phyloP scores from a whole-genome alignment of 2,329 filamentous ascomycete genomes.

The Fusarium torreyae region DNA sequence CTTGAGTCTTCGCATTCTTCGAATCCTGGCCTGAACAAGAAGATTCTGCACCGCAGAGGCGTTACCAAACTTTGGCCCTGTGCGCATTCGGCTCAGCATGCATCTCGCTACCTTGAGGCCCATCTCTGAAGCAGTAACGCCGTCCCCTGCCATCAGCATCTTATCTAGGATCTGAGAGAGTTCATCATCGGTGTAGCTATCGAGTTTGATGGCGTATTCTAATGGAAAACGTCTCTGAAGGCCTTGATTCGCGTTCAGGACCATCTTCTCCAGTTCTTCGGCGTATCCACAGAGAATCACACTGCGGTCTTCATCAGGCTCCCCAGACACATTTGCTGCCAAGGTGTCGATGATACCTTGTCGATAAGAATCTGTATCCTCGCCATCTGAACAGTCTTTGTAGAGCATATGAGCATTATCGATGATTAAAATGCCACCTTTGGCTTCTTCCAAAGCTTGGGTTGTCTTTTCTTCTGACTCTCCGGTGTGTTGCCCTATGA shows the following conservation, averaged over 20 bases:
- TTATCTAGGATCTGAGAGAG: not conserved
- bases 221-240: not conserved
- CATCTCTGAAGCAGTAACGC: not conserved
- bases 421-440: conserved; percentile 3
- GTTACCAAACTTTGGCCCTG: conserved; percentile 6
- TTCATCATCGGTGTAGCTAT: not conserved
- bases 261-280: not conserved
- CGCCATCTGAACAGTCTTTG: not conserved
- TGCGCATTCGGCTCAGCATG: not conserved
- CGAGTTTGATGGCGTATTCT: not conserved
- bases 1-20: not conserved
- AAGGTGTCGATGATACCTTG: conserved; percentile 1
- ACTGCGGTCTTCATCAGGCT: conserved; percentile 1
- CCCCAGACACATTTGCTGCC: not conserved
- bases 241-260: not conserved
- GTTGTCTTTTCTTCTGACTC: not conserved
- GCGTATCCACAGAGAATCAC: conserved; percentile 5
- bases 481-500: not conserved
- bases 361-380: not conserved
- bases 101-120: not conserved
- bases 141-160: not conserved
- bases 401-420: conserved; percentile 8
- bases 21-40: not conserved
- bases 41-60: not conserved
- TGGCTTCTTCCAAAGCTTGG: not conserved